phyloP scores from a whole-genome alignment of 768 basidiomycete genomes.

The Collybia nuda region DNA sequence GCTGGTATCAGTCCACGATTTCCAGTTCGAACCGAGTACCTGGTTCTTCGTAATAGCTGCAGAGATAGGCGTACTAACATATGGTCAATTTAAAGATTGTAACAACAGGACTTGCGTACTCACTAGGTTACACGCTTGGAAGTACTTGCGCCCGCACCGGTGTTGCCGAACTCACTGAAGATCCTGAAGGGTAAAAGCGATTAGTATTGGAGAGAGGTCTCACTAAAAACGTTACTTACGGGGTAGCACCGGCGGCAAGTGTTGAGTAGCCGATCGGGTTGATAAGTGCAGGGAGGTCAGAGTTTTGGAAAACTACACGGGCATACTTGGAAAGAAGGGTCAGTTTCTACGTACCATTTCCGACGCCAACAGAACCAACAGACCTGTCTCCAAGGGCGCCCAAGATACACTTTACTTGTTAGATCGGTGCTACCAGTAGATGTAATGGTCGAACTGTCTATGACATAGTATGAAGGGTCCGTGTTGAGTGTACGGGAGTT shows the following conservation, averaged over 20 bases:
- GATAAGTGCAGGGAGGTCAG: slow-evolving; percentile 19
- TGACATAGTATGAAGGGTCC: slow-evolving; percentile 24
- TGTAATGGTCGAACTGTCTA: slow-evolving; percentile 23
- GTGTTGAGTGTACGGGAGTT: slow-evolving; percentile 17
- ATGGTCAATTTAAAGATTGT: too few relatives aligned
- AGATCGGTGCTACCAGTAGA: slow-evolving; percentile 15
- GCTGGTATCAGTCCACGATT: slow-evolving; percentile 19
- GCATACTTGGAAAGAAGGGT: slow-evolving; percentile 10
- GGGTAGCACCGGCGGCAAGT: slow-evolving; percentile 20
- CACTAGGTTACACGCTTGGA: slow-evolving; percentile 17
- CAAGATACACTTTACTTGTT: slow-evolving; percentile 19
- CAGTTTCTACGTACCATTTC: slow-evolving; percentile 10
- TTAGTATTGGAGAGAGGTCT: background rate
- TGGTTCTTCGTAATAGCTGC: slow-evolving; percentile 18
- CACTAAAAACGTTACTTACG: slow-evolving; percentile 10
- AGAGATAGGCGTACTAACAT: slow-evolving; percentile 11
- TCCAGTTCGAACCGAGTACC: slow-evolving; percentile 20
- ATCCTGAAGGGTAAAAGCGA: slow-evolving; percentile 9
- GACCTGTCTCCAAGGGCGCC: slow-evolving; percentile 10
- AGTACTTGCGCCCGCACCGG: slow-evolving; percentile 23
- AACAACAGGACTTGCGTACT: too few relatives aligned
- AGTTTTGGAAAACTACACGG: slow-evolving; percentile 25
- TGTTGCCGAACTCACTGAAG: slow-evolving; percentile 23
- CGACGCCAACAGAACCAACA: background rate
- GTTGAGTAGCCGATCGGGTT: slow-evolving; percentile 24